Conservation (phyloP, 108 stramenopile species). For the Chaetoceros muelleri region DNA sequence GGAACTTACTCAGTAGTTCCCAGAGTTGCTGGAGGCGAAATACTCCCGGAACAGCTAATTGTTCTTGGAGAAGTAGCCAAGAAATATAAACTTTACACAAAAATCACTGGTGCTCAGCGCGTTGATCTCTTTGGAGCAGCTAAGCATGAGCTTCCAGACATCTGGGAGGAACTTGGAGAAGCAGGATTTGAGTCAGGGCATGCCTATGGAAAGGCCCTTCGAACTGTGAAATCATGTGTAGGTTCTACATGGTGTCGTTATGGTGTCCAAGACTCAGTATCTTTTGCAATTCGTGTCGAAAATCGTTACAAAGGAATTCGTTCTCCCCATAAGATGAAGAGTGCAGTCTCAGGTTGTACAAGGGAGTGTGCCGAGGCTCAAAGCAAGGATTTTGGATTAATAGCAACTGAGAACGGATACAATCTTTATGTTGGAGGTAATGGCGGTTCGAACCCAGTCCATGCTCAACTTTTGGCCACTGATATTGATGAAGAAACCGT, state of each 20-base stretch:
- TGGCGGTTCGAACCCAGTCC: slow-evolving; percentile 61
- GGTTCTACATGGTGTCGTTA: slow-evolving; percentile 93
- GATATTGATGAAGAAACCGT: slow-evolving; percentile 86
- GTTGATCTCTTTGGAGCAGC: slow-evolving; percentile 90
- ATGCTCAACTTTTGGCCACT: slow-evolving; percentile 81
- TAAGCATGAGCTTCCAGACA: slow-evolving; percentile 85
- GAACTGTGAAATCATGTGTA: slow-evolving; percentile 91
- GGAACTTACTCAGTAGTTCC: slow-evolving; percentile 92
- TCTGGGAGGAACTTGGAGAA: slow-evolving; percentile 86
- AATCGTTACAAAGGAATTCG: slow-evolving; percentile 93
- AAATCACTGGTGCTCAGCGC: slow-evolving; percentile 88
- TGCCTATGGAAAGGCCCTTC: slow-evolving; percentile 89
- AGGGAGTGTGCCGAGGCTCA: slow-evolving; percentile 92
- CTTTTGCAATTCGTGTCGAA: slow-evolving; percentile 81
- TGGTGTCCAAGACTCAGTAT: slow-evolving; percentile 85
- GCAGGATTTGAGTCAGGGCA: slow-evolving; percentile 89
- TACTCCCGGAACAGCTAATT: slow-evolving; percentile 81
- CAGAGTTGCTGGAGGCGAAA: slow-evolving; percentile 87
- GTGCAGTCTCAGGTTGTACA: slow-evolving; percentile 80
- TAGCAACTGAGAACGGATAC: slow-evolving; percentile 91
- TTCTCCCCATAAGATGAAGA: slow-evolving; percentile 91
- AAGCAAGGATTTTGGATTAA: slow-evolving; percentile 88
- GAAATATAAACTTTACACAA: slow-evolving; percentile 81
- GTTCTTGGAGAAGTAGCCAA: slow-evolving; percentile 75
- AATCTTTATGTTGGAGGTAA: slow-evolving; percentile 72